These are phyloP conservation scores for Neoarthrinium moseri DNA, from an alignment of 2,329 filamentous ascomycete genomes.

Conservation along the genomic window DNA sequence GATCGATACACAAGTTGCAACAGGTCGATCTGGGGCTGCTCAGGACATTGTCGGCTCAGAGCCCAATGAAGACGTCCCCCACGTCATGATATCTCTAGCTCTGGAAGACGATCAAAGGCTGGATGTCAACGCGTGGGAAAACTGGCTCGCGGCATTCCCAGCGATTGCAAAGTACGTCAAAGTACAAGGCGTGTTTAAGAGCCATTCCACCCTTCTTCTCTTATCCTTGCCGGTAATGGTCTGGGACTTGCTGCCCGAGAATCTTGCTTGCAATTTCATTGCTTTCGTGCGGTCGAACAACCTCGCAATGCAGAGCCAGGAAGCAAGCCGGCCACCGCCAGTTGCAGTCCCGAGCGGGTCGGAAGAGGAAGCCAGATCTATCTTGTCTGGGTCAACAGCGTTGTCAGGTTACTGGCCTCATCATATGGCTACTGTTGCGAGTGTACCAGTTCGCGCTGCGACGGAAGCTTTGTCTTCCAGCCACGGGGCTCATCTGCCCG, in stretches of 20 bases:
- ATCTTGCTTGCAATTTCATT: conserved; percentile 56
- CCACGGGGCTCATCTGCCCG: background rate
- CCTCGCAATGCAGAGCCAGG: conserved; percentile 35
- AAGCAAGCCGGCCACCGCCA: conserved; percentile 12
- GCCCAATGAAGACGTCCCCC: conserved; percentile 55
- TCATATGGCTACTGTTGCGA: background rate
- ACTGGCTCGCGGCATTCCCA: conserved; percentile 55
- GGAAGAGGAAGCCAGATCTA: conserved; percentile 16
- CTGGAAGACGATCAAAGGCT: conserved; percentile 56
- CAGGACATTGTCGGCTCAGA: conserved; percentile 33
- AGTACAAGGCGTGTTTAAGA: conserved; percentile 61
- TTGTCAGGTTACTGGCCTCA: conserved; percentile 16
- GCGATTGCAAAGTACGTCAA: conserved; percentile 59
- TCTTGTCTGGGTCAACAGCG: conserved; percentile 23
- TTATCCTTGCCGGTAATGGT: conserved; percentile 59
- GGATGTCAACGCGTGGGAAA: conserved; percentile 58
- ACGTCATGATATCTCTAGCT: conserved; percentile 61
- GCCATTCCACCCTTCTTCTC: conserved; percentile 57
- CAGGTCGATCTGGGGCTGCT: conserved; percentile 24
- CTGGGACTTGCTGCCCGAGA: conserved; percentile 59
- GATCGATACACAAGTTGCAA: conserved; percentile 19
- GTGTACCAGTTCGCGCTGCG: background rate
- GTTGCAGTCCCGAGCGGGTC: conserved; percentile 15
- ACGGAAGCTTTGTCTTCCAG: background rate
- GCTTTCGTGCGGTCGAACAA: conserved; percentile 61